phyloP scores from a whole-genome alignment of 202 grass and related monocot genomes.

The Eragrostis tef region DNA sequence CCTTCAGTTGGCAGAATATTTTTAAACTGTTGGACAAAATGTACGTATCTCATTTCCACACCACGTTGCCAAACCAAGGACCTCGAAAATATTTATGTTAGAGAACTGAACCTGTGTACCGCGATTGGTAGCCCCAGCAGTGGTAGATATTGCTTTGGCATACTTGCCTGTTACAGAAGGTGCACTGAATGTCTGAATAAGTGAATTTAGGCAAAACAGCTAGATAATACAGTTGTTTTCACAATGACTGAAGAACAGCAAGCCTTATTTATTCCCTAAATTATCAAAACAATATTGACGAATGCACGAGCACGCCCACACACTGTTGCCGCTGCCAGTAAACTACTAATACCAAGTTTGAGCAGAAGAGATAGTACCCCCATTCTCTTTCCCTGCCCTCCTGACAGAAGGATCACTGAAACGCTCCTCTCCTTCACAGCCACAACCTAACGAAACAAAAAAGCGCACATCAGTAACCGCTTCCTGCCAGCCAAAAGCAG shows the following conservation, averaged over 20 bases:
- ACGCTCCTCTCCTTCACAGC: conserved; percentile 82
- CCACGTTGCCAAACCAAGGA: neutral
- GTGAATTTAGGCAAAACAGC: conserved; percentile 28
- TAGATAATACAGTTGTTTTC: neutral
- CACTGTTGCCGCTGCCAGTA: too few species aligned
- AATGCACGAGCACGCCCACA: neutral
- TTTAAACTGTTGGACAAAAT: conserved; percentile 58
- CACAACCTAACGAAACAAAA: conserved; percentile 49
- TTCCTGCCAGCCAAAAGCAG: neutral
- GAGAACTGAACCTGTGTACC: conserved; percentile 76
- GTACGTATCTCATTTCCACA: conserved; percentile 22
- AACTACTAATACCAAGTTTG: too few species aligned
- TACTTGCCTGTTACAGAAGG: conserved; percentile 67
- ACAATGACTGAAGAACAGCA: neutral
- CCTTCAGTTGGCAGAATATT: conserved; percentile 75
- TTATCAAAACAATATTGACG: neutral
- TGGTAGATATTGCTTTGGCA: conserved; percentile 97
- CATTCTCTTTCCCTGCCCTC: conserved; percentile 89
- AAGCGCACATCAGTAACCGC: conserved; percentile 1
- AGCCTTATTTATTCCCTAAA: neutral
- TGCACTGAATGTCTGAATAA: neutral
- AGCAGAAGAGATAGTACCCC: conserved; percentile 59
- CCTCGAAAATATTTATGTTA: neutral
- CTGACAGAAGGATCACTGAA: conserved; percentile 88
- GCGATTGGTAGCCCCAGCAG: conserved; percentile 84